Base-by-base conservation (phyloP, 805 yeast genomes). In the Kazachstania viticola region DNA sequence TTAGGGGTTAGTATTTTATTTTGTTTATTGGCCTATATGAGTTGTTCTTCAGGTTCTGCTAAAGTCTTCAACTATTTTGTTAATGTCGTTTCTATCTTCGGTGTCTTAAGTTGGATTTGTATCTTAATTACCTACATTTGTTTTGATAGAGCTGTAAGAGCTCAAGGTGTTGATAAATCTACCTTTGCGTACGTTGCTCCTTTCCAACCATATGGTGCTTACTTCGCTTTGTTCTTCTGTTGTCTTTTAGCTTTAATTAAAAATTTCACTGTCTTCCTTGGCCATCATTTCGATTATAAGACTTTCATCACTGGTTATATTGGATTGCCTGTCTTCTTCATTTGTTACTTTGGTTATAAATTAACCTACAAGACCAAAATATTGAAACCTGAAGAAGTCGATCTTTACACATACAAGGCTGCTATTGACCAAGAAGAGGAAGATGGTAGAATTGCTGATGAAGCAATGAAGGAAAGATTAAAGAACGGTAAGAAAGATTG, bases 261-360 rank as follows among this genome's bases (percentile, higher is more conserved):
- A 58, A 77, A 77, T 44, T 79, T 78, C 53, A 73, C 83, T 1
- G 85, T 73, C 3, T 80, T 80, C 61, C 60, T 80, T 42, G 73
- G 73, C 31, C 66, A 70, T 35, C 58, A 54, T 12, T 75, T 79
- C 51, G 68, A 70, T 40, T 75, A 74, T 58, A 71, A 73, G 54
- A 63, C 64, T 14, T 81, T 81, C 49, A 76, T 80, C 48, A 78
- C 88, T 21, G 85, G 87, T 28, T 79, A 80, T 58, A 75, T 80
- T 46, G 80, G 81, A 19, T 66, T 79, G 29, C 57, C 57, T 5
- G 74, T 78, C 9, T 79, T 66, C 44, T 25, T 75, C 22, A 58
- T 71, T 29, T 61, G 69, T 36, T 67, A 60, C 41, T 44, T 67
- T 39, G 83, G 81, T 5, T 75, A 72, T 63, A 78, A 78, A 59